Base-by-base conservation (phyloP, 2,329 filamentous ascomycete genomes). In the Colletotrichum sp. region DNA sequence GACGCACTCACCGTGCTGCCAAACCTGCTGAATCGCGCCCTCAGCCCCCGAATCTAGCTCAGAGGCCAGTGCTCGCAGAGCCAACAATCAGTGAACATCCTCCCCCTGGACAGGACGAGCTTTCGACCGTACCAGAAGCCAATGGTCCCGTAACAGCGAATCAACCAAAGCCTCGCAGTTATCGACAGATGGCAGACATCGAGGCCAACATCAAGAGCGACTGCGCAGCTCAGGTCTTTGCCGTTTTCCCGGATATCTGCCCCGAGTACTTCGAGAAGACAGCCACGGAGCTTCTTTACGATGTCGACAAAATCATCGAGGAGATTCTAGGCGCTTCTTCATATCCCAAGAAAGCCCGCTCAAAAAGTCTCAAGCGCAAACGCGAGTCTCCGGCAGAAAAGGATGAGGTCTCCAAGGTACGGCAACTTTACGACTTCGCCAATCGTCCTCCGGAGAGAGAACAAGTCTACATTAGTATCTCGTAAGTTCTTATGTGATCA, bases 191-290 rank as follows among this genome's bases (percentile, higher is more conserved):
- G 66, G 65, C 19, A 27, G 69, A 69, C 6, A 25, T 29, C n/a
- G 55, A 16, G 30, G 65, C 77, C 19, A 32, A 73, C 4, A 49
- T 68, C 61, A 73, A 78, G 52, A 29, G 72, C 27, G 72, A 75
- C 8, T 87, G 83, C 78, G 81, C 79, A 34, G 76, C 80, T 19
- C 71, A 77, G 5, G 79, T 87, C 16, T 77, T 84, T 11, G 62
- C 72, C 6, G 64, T 89, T 11, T 89, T 90, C 73, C 87, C 88
- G 0, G 85, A 90, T 55, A 87, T 90, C 3, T 89, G 86, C 73
- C 82, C 80, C 1, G 75, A 84, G 0, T 87, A 85, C 70, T 80
- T 90, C 15, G 72, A 80, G 8, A 62, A 75, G 6, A 71, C 85
- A 6, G 81, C 81, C 4, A 36, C 69, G 1, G 75, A 82, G 34